Percentiles rank a stretch among this genome's conserved stretches.
phyloP scores from a whole-genome alignment of 306 rosid species.

The Gillenia trifoliata region DNA sequence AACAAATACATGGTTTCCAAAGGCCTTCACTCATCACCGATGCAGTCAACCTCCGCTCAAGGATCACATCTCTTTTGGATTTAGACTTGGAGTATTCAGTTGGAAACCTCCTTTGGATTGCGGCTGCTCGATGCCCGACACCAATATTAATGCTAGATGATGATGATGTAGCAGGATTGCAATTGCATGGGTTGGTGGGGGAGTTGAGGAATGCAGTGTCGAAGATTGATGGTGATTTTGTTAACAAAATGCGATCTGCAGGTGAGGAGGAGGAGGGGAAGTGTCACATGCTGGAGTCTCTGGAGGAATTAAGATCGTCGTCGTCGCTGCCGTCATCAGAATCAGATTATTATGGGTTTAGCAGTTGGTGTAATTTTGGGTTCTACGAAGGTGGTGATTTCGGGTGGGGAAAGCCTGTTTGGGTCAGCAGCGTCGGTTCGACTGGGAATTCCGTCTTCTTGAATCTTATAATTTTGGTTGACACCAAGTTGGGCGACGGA shows the following conservation, averaged over 20 bases:
- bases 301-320: background rate
- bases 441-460: constrained; percentile 14
- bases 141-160: background rate
- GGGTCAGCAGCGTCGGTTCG: constrained; percentile 27
- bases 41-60: constrained; percentile 28
- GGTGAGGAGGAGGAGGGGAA: constrained; percentile 1
- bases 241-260: background rate
- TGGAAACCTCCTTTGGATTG: constrained; percentile 34
- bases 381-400: constrained; percentile 26
- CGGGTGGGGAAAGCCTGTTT: constrained; percentile 38
- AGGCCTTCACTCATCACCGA: constrained; percentile 25
- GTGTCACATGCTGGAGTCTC: constrained; percentile 2
- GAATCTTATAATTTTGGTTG: constrained; percentile 20
- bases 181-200: constrained; percentile 6
- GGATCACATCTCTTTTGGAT: background rate
- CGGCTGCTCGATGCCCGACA: background rate
- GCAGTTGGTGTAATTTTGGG: constrained; percentile 40
- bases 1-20: constrained; percentile 9
- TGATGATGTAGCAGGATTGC: background rate
- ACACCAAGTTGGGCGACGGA: constrained; percentile 22
- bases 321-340: background rate
- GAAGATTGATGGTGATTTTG: constrained; percentile 15
- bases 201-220: constrained; percentile 20
- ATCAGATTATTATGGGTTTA: constrained; percentile 24
- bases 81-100: background rate